Evolutionary conservation across 768 basidiomycete genomes (phyloP).

Genomic region (Tephrocybe sp.): DNA sequence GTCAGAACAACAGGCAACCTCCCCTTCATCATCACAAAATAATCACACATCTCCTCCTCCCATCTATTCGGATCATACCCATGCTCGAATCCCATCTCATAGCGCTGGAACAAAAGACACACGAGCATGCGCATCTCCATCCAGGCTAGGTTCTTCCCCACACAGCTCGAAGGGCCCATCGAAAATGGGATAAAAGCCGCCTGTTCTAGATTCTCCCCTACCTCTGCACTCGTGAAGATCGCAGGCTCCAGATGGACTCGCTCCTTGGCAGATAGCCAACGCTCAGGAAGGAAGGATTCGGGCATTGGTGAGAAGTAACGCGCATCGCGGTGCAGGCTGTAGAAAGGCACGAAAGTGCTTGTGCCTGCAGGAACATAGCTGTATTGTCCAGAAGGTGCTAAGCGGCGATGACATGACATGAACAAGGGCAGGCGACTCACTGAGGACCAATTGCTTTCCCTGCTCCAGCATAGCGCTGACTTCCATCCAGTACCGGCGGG

Average conservation of each 20-base stretch:
- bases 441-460: constrained; percentile 36
- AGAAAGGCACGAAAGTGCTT: constrained; percentile 37
- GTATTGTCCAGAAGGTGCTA: not conserved
- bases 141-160: constrained; percentile 39
- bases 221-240: constrained; percentile 23
- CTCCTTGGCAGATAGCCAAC: constrained; percentile 28
- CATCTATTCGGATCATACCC: constrained; percentile 29
- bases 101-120: constrained; percentile 32
- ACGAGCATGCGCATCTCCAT: constrained; percentile 38
- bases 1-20: constrained; percentile 28
- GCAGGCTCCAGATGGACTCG: constrained; percentile 27
- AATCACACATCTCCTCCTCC: constrained; percentile 32
- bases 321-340: constrained; percentile 43
- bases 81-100: constrained; percentile 33
- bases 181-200: constrained; percentile 43
- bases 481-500: constrained; percentile 47
- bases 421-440: constrained; percentile 24
- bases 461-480: constrained; percentile 38
- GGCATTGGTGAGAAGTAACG: constrained; percentile 45
- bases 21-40: constrained; percentile 30
- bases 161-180: constrained; percentile 37
- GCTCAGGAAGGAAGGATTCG: constrained; percentile 39
- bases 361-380: constrained; percentile 47
- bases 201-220: constrained; percentile 20
- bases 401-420: not conserved